Evolutionary conservation across 352 stramenopile species (phyloP).

Genomic region (Globisporangium echinulatum): DNA sequence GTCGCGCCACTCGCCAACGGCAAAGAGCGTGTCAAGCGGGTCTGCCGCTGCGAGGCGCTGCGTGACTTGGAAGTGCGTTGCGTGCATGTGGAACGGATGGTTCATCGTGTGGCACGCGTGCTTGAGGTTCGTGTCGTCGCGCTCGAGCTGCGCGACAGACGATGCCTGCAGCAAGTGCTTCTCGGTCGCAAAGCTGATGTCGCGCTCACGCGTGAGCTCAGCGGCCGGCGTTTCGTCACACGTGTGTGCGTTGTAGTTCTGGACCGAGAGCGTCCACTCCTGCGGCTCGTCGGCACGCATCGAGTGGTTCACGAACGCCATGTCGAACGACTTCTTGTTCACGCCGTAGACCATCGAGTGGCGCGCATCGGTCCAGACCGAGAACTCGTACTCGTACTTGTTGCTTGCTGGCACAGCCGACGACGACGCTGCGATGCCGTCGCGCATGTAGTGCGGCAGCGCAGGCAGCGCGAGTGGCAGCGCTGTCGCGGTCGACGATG

Average conservation of each 20-base stretch:
- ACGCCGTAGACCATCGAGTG: constrained; percentile 46
- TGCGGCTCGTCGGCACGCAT: constrained; percentile 65
- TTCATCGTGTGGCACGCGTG: constrained; percentile 62
- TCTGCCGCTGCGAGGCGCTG: constrained; percentile 33
- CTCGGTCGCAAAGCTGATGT: constrained; percentile 25
- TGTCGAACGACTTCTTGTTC: constrained; percentile 44
- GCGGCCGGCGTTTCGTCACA: constrained; percentile 26
- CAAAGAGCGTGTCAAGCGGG: constrained; percentile 49
- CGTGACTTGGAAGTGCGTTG: constrained; percentile 66
- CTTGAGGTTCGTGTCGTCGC: constrained; percentile 5
- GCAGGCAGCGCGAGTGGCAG: constrained; percentile 33
- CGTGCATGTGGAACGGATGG: constrained; percentile 78
- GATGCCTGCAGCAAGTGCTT: constrained; percentile 16
- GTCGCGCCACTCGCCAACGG: constrained; percentile 66
- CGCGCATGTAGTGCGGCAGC: constrained; percentile 57
- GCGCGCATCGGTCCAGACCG: constrained; percentile 51
- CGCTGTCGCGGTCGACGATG: constrained; percentile 15
- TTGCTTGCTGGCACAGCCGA: constrained; percentile 23
- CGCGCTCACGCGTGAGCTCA: constrained; percentile 7
- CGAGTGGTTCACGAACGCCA: constrained; percentile 49
- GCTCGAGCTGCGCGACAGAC: constrained; percentile 7
- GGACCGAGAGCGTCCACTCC: constrained; percentile 58
- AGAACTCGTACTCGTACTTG: constrained; percentile 73
- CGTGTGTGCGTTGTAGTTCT: constrained; percentile 34
- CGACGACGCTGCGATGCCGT: constrained; percentile 13